Evolutionary conservation across 2,329 filamentous ascomycete species (phyloP), one percentile per base, ranked within the genome.

Genomic region (Hymenoscyphus albidus): DNA sequence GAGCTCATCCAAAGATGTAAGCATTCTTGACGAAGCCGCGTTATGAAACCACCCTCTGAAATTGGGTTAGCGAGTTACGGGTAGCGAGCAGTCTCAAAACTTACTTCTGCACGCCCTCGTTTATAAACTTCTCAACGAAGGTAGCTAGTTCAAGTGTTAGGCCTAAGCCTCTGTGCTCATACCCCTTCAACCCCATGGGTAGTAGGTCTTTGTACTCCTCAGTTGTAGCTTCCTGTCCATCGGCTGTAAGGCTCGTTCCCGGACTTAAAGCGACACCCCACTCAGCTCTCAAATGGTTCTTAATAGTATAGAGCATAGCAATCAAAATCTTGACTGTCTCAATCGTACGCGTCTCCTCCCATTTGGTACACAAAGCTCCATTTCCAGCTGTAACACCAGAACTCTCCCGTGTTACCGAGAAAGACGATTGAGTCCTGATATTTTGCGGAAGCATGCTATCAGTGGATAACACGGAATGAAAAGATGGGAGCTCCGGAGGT

Each of bases 201-300:
- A 85, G 70, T 12, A 85, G 71, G 16, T 80, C 79, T 16, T 78
- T 77, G 69, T 85, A 85, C 65, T 84, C 82, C 2, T 80, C 77
- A 2, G 62, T 76, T 3, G 72, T 74, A 18, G 75, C 75, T 14
- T 74, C 67, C 6, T 76, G 70, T 0, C 71, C 74, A 62, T 75
- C 70, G 18, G 72, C 71, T 18, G 73, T 74, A 10, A 75, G 68
- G 59, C 71, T 64, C 22, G 74, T 70, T 44, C 71, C 67, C 39
- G 61, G 71, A 68, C 58, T 72, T 14, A 65, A 67, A 60, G 81
- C 74, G 51, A 82, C 78, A 60, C 81, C 81, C 83, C 86, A 89
- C 74, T 88, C 86, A 1, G 84, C 83, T 18, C 86, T 82, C 0
- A 89, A 77, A 70, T 88, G 85, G 71, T 88, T 85, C 71, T 88